A percentile compares a stretch with the other conserved stretches of the same genome.
Evolutionary conservation across 73 alveolate genomes (phyloP).

Genomic region (Stentor coeruleus): DNA sequence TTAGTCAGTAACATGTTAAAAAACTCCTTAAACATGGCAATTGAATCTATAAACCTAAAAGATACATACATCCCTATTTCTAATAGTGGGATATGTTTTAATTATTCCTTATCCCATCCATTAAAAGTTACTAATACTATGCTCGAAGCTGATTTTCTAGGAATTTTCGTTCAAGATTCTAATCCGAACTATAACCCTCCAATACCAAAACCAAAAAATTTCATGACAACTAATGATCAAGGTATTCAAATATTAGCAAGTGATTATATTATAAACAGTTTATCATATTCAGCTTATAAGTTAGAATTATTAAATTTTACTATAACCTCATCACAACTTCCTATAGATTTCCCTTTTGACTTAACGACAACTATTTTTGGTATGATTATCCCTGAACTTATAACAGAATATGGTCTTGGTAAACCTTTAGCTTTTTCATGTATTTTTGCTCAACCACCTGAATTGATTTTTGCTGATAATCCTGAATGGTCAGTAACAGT

Average conservation of each 20-base stretch:
- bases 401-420: not conserved
- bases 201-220: not conserved
- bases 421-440: not conserved
- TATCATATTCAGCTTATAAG: not conserved
- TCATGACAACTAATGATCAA: not conserved
- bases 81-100: not conserved
- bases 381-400: not conserved
- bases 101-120: not conserved
- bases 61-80: not conserved
- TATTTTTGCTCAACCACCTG: not conserved
- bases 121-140: not conserved
- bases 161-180: not conserved
- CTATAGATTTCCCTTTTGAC: not conserved
- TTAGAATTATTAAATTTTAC: not conserved
- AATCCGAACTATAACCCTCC: not conserved
- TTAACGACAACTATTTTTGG: not conserved
- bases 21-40: not conserved
- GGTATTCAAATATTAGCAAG: not conserved
- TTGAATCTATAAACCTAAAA: not conserved
- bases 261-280: not conserved
- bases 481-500: not conserved
- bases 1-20: not conserved
- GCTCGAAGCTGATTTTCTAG: not conserved
- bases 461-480: not conserved
- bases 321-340: not conserved